Evolutionary conservation across 2,329 filamentous ascomycete species (phyloP).

Genomic region (Harringtonia aguacate): DNA sequence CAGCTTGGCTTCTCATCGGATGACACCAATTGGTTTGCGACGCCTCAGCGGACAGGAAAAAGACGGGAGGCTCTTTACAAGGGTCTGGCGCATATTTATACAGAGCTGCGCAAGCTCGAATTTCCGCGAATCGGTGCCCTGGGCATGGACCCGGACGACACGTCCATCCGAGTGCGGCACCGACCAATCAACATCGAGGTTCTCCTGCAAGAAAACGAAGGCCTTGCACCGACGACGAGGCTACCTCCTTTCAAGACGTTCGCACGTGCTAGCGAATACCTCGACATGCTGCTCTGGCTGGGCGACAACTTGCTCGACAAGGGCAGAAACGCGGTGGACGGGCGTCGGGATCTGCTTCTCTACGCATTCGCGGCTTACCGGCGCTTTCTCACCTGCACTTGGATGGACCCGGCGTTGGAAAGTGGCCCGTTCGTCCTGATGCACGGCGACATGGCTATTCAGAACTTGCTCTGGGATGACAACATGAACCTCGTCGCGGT

Average conservation of each 20-base stretch:
- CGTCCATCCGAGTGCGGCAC: not conserved
- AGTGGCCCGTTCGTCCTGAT: not conserved
- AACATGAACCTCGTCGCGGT: not conserved
- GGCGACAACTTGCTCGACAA: not conserved
- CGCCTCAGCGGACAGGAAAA: not conserved
- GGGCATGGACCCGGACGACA: not conserved
- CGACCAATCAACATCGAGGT: not conserved
- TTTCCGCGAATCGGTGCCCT: not conserved
- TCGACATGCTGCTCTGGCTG: not conserved
- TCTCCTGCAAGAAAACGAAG: not conserved
- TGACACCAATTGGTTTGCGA: not conserved
- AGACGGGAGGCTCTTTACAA: not conserved
- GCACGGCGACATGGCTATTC: not conserved
- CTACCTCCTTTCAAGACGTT: not conserved
- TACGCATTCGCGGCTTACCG: not conserved
- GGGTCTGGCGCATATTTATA: not conserved
- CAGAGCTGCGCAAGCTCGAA: not conserved
- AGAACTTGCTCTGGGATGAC: constrained; percentile 1
- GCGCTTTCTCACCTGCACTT: not conserved
- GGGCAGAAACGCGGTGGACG: not conserved
- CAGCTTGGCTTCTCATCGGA: not conserved
- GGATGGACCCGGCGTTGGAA: not conserved
- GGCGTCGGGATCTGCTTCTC: not conserved
- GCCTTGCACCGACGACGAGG: not conserved
- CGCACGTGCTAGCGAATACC: not conserved